Base-by-base conservation (phyloP, 805 yeast genomes). In the Grigorovia jiainica region DNA sequence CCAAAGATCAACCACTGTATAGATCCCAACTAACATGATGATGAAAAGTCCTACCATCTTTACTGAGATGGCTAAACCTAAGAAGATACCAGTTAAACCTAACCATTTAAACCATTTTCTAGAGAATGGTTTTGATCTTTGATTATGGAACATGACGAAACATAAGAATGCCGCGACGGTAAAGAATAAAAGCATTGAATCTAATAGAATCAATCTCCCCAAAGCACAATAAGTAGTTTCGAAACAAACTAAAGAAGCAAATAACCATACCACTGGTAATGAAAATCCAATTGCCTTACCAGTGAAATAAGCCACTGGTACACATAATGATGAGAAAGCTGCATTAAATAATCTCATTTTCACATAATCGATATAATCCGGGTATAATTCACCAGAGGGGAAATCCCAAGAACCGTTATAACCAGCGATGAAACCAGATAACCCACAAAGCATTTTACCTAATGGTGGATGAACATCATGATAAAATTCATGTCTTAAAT, bases 11-110 rank as follows among this genome's bases (percentile, higher is more conserved):
- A 76, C 82, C 25, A 86, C 70, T 17, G 96, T 87, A 64, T 90
- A 85, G 47, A 87, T 74, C 35, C 99, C 99, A 39, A 92, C 87
- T 49, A 87, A 67, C 18, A 86, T 64, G 44, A 95, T 89, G 47
- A 86, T 86, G 57, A 92, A 86, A 42, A 90, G 71, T 53, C 99
- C 99, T 43, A 92, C 97, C 95, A 89, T 87, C 65, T 92, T 92
- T 42, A 87, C 95, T 18, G 95, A 82, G 57, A 90, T 81, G 18
- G 89, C 84, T 61, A 92, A 84, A 34, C 98, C 97, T 54, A 92
- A 78, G 38, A 78, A 70, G 40, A 87, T 65, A 50, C 99, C 99
- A 8, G 95, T 83, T 45, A 83, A 66, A 23, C 82, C 56, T 39
- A 92, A 66, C 95, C 97, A 89, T 60, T 78, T 78, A 94, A 95